Evolutionary conservation across 768 basidiomycete species (phyloP), one percentile per base, ranked within the genome.

Genomic region (Leccinum sublutescens): DNA sequence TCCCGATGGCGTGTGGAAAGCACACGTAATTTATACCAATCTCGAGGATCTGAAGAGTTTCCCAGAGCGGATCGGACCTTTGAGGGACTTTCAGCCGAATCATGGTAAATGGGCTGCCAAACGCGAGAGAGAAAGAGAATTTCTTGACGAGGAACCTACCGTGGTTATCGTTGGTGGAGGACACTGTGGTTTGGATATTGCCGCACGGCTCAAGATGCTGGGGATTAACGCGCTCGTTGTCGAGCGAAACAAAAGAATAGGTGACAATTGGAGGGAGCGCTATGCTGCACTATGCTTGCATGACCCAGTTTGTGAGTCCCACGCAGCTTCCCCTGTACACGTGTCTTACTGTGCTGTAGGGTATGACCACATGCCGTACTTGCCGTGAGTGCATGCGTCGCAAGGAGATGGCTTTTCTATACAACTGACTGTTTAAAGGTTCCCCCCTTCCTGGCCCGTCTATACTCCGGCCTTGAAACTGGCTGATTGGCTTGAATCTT

Each of bases 401-500:
- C 19, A n/a, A 7, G 9, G 43, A 33, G 3, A 9, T 40, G 52
- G 52, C 47, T n/a, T 21, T 25, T 4, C 5, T 25, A 23, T 53
- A 43, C 12, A 21, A 54, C n/a, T 8, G 36, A 34, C 8, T 9
- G 2, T 8, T 47, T 48, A 21, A 33, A 85, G 83, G 23, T 86
- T 85, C 71, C 86, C 85, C 4, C 62, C 78, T 1, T 79, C 79
- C 17, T 86, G 85, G 85, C 85, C 84, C 1, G 79, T 82, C 5
- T 86, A 77, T 52, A 76, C 79, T 4, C 84, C 85, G 4, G 84
- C 85, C 14, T 21, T 63, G 49, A 65, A 86, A 80, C 70, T 89
- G 14, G 87, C 86, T 0, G 82, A 84, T 59, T 88, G 85, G 85
- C 77, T 89, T 3, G 87, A 88, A 71, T 76, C 71, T 57, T 89